Base-by-base conservation (phyloP, 768 basidiomycete species). In the Artomyces pyxidatus region DNA sequence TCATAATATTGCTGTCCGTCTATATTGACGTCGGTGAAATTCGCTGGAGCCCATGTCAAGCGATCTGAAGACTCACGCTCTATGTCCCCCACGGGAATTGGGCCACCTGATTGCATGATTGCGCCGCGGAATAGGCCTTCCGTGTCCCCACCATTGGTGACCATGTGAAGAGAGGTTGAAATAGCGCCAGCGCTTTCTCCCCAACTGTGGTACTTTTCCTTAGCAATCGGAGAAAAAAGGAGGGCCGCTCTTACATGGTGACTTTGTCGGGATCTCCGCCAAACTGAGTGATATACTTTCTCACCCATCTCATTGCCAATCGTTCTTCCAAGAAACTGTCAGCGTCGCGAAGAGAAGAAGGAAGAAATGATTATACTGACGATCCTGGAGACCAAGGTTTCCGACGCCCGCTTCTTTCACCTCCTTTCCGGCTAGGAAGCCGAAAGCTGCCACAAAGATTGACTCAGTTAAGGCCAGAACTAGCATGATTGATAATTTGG, bases 111-210 rank as follows among this genome's bases (percentile, higher is more conserved):
- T 52, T 77, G 60, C 77, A 78, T 76, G 55, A 77, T 70, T 1
- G 63, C 75, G 0, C 64, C 76, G 1, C 72, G 70, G 65, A 76
- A 79, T 5, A 77, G 60, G 0, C 69, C 71, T 45, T 71, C 68
- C 10, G 64, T 61, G 50, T 76, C 62, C 3, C 75, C 76, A 10
- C 62, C 64, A 53, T 76, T 71, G 3, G 68, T 61, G 1, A 76
- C 43, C 72, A 78, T 75, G 3, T 81, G 78, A 11, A 76, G 53
- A 6, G 71, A 63, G 9, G 72, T 76, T 23, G 73, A 74, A 37
- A 78, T 73, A 1, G 80, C 79, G 11, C 81, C 81, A 0, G 80
- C 77, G 8, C 71, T 74, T 60, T 80, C 71, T 12, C 81, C 81
- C 66, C 72, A 76, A 29, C 75, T 75, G 49, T 12, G 45, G 29